A percentile compares a stretch with the other conserved stretches of the same genome.
These are phyloP conservation scores for Picochlorum sp. DNA, from an alignment of 139 green algal species.

Conservation along the genomic window DNA sequence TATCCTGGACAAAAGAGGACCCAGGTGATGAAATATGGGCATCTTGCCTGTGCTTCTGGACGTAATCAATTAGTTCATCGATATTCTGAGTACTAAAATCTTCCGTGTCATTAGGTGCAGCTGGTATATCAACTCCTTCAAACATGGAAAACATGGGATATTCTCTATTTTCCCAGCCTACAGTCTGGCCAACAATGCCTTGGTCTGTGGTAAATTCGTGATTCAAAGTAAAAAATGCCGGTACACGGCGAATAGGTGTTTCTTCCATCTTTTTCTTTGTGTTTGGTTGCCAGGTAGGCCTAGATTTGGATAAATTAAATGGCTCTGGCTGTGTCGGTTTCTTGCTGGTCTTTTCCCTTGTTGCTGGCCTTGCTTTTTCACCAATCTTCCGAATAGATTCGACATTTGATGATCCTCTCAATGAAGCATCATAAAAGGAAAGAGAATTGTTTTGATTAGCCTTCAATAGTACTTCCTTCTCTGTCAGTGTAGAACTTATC, in stretches of 20 bases:
- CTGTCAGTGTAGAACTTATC: background rate
- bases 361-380: background rate
- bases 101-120: background rate
- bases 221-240: constrained; percentile 9
- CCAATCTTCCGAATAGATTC: background rate
- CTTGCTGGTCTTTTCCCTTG: background rate
- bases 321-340: background rate
- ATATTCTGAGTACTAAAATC: background rate
- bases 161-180: constrained; percentile 8
- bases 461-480: background rate
- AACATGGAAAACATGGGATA: background rate
- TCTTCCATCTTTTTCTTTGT: background rate
- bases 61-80: background rate
- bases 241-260: constrained; percentile 10
- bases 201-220: constrained; percentile 6
- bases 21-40: too few species aligned
- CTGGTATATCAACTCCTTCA: background rate
- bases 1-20: background rate
- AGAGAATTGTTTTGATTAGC: background rate
- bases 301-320: constrained; percentile 3
- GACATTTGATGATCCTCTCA: background rate
- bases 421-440: background rate
- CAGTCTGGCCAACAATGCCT: constrained; percentile 9
- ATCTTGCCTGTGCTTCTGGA: background rate
- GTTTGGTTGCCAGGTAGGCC: background rate